Base-by-base conservation (phyloP, 805 yeast genomes). In the Lipomyces oligophaga region DNA sequence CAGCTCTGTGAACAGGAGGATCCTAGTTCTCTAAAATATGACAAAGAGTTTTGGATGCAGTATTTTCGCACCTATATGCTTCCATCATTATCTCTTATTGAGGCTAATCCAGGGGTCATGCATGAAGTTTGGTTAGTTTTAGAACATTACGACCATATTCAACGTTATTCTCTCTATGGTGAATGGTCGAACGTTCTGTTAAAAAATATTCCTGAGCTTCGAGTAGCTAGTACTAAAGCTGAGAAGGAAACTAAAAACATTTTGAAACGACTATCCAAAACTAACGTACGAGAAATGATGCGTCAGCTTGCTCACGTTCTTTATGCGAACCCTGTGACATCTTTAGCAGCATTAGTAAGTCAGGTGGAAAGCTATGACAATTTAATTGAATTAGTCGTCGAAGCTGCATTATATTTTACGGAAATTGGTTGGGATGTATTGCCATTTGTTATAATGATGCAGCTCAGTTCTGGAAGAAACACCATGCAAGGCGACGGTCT, bases 281-380 rank as follows among this genome's bases (percentile, higher is more conserved):
- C 85, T 52, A 88, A 85, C 51, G 81, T 84, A 1, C 71, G 74
- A 21, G 76, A 78, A 19, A 81, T 85, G 76, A 82, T 83, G 77
- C 73, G 88, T 51, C 72, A 78, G 37, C 67, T 90, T 20, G 83
- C 94, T 0, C 80, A 81, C 54, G 71, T 86, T 10, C 76, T 88
- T 18, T 80, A 78, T 49, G 67, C 83, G 1, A 86, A 86, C 62
- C 97, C 97, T 1, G 62, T 88, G 16, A 83, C 94, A 1, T 78
- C 88, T 11, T 76, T 89, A 35, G 67, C 77, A 19, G 81, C 85
- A 0, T 74, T 85, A 37, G 71, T 89, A 8, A 78, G 79, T 37
- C 96, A 87, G 60, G 79, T 90, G 54, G 97, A 90, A 64, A 86
- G 93, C 68, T 90, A 90, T 62, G 95, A 84, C 60, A 90, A 90